These are phyloP conservation scores for Curvularia sp. DNA, from an alignment of 2,329 filamentous ascomycete species.

Conservation along the genomic window DNA sequence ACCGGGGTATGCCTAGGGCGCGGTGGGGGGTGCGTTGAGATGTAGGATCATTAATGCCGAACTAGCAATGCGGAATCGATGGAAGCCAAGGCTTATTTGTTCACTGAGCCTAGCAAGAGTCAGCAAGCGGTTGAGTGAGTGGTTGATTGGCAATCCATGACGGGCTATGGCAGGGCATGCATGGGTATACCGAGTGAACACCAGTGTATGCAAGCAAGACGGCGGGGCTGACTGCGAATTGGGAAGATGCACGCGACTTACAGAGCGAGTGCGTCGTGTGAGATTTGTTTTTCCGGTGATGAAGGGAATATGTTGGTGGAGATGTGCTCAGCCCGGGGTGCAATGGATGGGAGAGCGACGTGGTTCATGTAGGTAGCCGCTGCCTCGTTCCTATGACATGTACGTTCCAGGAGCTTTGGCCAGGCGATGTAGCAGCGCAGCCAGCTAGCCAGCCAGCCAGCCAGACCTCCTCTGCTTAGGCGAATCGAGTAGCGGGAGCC, in stretches of 20 bases:
- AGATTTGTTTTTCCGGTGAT: background rate
- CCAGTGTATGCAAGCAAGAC: conserved; percentile 8
- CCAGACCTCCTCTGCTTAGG: too few relatives aligned
- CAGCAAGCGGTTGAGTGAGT: conserved; percentile 25
- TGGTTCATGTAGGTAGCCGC: conserved; percentile 42
- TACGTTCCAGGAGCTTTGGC: conserved; percentile 33
- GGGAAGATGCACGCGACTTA: conserved; percentile 18
- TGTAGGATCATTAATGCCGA: conserved; percentile 37
- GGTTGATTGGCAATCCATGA: conserved; percentile 1
- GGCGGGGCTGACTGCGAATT: conserved; percentile 9
- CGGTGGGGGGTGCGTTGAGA: conserved; percentile 18
- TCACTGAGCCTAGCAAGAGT: conserved; percentile 19
- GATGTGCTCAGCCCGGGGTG: conserved; percentile 14
- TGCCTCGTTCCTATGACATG: conserved; percentile 33
- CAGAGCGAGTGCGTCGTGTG: conserved; percentile 15
- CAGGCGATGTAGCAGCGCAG: conserved; percentile 21
- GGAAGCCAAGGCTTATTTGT: conserved; percentile 12
- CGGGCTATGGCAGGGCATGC: conserved; percentile 12
- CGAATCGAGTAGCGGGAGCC: conserved; percentile 17
- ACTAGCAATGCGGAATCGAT: conserved; percentile 23
- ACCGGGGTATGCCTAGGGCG: conserved; percentile 24
- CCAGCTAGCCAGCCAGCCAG: too few relatives aligned
- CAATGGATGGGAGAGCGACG: conserved; percentile 16
- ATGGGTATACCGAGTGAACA: conserved; percentile 10
- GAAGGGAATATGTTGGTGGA: conserved; percentile 13